Percentiles rank a stretch among this genome's conserved stretches.
Conservation (phyloP, 1,284 basidiomycete species). For the Peniophora sp. region DNA sequence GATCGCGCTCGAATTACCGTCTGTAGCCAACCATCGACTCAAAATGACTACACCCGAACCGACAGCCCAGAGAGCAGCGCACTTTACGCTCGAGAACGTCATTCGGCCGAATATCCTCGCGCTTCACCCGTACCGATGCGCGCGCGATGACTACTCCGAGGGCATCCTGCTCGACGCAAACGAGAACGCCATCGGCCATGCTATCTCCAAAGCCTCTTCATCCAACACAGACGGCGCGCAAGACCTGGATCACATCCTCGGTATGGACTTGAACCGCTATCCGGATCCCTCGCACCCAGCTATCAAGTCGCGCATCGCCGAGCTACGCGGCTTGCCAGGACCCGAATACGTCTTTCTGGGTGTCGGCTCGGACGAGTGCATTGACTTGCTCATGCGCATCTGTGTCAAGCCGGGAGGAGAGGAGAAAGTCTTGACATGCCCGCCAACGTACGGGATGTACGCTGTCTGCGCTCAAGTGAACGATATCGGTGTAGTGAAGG, state of each 20-base stretch:
- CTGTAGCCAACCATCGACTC: no score
- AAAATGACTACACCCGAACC: constrained; percentile 3
- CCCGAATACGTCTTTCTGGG: constrained; percentile 84
- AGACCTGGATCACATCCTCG: constrained; percentile 25
- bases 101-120: constrained; percentile 92
- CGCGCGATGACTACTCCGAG: constrained; percentile 90
- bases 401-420: constrained; percentile 74
- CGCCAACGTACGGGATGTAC: constrained; percentile 99
- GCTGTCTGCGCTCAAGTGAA: constrained; percentile 92
- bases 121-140: constrained; percentile 91
- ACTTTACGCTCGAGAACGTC: constrained; percentile 78
- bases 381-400: constrained; percentile 90
- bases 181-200: constrained; percentile 91
- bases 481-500: constrained; percentile 80
- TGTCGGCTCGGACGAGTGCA: constrained; percentile 95
- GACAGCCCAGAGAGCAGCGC: constrained; percentile 51
- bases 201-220: constrained; percentile 40
- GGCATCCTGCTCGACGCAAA: constrained; percentile 98
- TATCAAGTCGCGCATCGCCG: constrained; percentile 75
- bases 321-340: constrained; percentile 60
- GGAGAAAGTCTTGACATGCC: constrained; percentile 82
- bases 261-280: constrained; percentile 73
- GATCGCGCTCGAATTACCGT: no score
- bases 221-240: constrained; percentile 15
- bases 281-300: constrained; percentile 78